Base-by-base conservation (phyloP, 2,329 filamentous ascomycete species). In the Dactylellina leptospora region DNA sequence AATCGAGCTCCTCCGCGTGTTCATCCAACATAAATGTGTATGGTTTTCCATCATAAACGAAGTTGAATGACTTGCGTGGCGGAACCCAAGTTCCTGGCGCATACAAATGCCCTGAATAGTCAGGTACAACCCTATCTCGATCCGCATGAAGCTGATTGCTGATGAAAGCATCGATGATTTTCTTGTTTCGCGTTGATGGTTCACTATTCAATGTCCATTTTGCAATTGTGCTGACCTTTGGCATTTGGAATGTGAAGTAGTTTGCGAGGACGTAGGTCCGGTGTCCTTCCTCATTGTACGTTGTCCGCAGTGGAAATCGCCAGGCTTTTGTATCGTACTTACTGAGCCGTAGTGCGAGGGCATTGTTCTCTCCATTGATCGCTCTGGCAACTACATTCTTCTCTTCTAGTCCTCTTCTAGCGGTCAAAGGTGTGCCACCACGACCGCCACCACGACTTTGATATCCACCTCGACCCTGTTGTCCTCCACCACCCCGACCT, bases 161-260 rank as follows among this genome's bases (percentile, higher is more conserved):
- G 18, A 71, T 71, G 33, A 62, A 71, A 3, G 5, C 23, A 45
- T 62, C 58, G 6, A 71, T 56, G 23, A 71, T 16, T 4, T 51
- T 50, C 44, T 62, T 71, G 42, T 48, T 62, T 18, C 23, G 11
- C 1, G 59, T 56, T 6, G n/a, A 9, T 0, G 56, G 56, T 3
- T 33, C 22, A 2, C 48, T 45, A 3, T 56, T 25, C 22, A 71
- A 23, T 8, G 9, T 76, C 85, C 87, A 18, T 85, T 80, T 76
- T 84, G 87, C 78, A 84, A 89, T 0, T n/a, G n/a, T n/a, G 86
- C 86, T 45, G 45, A 33, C 44, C 8, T 6, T 13, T 11, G 28
- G 22, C 13, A 79, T 79, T 6, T 75, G 79, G 40, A 82, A 74
- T 11, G 79, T 77, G 74, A 79, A 77, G 66, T 82, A 81, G 59